A percentile compares a stretch with the other conserved stretches of the same genome.
Conservation (phyloP, 352 stramenopile genomes). For the Pythium grandisporangium region DNA sequence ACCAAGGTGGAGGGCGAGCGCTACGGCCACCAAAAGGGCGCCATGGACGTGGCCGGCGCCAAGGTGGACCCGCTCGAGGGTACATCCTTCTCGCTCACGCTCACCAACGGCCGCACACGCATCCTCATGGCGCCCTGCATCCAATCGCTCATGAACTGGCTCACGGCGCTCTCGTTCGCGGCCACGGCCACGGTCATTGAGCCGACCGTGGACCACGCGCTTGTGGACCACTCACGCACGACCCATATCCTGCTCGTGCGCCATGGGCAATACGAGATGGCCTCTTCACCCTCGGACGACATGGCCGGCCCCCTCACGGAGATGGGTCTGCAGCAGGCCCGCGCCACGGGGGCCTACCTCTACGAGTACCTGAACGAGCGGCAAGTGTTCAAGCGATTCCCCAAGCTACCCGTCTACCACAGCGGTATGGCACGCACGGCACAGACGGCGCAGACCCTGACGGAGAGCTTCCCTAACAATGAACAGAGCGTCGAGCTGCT, state of each 20-base stretch:
- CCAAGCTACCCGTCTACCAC: slow-evolving; percentile 48
- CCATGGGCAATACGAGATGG: slow-evolving; percentile 52
- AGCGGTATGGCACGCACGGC: slow-evolving; percentile 36
- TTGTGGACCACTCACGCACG: slow-evolving; percentile 59
- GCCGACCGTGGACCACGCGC: slow-evolving; percentile 25
- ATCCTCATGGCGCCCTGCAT: slow-evolving; percentile 35
- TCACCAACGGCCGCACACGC: slow-evolving; percentile 17
- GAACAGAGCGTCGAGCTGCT: slow-evolving; percentile 19
- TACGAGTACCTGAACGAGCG: slow-evolving; percentile 33
- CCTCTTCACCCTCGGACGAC: slow-evolving; percentile 34
- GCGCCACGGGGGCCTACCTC: slow-evolving; percentile 35
- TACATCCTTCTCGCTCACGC: slow-evolving; percentile 16
- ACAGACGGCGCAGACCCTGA: slow-evolving; percentile 41
- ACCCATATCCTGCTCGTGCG: slow-evolving; percentile 64
- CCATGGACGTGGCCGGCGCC: slow-evolving; percentile 37
- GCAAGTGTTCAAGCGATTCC: slow-evolving; percentile 44
- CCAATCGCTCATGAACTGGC: slow-evolving; percentile 65
- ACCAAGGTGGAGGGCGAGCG: slow-evolving; percentile 38
- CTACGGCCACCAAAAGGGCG: slow-evolving; percentile 50
- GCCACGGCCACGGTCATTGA: slow-evolving; percentile 26
- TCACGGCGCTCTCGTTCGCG: slow-evolving; percentile 53
- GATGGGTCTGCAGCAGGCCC: slow-evolving; percentile 36
- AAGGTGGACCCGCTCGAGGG: slow-evolving; percentile 43
- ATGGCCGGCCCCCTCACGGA: slow-evolving; percentile 45
- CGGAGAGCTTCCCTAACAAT: slow-evolving; percentile 23